phyloP scores from a whole-genome alignment of 441 rosid species.

The Jatropha multifida region DNA sequence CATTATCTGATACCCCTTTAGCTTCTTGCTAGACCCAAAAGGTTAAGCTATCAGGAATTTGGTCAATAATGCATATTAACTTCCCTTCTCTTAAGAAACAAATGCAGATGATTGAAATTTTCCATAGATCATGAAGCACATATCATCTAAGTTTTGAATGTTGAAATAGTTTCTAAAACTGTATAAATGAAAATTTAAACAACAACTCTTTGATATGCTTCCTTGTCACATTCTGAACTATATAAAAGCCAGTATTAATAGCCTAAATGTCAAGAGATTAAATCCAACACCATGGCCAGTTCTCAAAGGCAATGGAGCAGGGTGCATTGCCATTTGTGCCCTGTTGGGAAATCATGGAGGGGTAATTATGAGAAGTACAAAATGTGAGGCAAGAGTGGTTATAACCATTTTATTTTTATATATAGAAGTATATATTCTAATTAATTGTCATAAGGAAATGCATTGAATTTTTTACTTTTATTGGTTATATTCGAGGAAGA shows the following conservation, averaged over 20 bases:
- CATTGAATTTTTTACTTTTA: not conserved
- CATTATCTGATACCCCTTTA: not conserved
- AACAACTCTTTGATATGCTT: not conserved
- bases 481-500: not conserved
- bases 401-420: not conserved
- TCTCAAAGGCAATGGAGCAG: not conserved
- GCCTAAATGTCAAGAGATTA: not conserved
- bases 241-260: not conserved
- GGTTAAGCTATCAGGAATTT: not conserved
- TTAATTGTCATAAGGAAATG: not conserved
- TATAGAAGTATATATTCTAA: not conserved
- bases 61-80: too few species aligned
- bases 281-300: not conserved
- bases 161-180: not conserved
- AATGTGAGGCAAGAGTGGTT: not conserved
- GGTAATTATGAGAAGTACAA: not conserved
- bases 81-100: not conserved
- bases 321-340: not conserved
- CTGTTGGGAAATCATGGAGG: not conserved
- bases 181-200: not conserved
- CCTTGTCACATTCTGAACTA: not conserved
- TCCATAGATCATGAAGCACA: not conserved
- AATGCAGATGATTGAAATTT: not conserved
- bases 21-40: slow-evolving; percentile 7
- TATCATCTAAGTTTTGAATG: not conserved